Percentiles rank a stretch among this genome's conserved stretches.
phyloP scores from a whole-genome alignment of 257 asterid species.

The Orobanche coerulescens region DNA sequence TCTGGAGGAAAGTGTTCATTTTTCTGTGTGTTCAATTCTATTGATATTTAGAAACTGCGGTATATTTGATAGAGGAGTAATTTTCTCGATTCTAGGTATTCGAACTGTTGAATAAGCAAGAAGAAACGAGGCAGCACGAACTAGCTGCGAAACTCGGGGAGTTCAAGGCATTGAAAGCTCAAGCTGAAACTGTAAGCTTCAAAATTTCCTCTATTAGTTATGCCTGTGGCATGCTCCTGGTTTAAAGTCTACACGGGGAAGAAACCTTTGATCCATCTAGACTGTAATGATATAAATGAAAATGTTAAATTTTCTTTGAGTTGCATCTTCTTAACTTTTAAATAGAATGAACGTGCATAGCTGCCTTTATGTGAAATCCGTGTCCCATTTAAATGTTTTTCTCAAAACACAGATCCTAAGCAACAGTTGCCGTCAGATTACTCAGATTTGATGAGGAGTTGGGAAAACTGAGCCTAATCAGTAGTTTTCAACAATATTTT shows the following conservation, averaged over 20 bases:
- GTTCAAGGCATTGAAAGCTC: conserved; percentile 78
- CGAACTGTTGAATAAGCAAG: conserved; percentile 69
- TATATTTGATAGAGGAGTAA: background rate
- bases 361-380: conserved; percentile 1
- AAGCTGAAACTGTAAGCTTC: conserved; percentile 72
- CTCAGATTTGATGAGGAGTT: background rate
- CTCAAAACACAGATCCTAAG: background rate
- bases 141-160: conserved; percentile 53
- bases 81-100: conserved; percentile 46
- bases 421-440: background rate
- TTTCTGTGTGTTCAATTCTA: background rate
- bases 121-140: conserved; percentile 78
- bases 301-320: background rate
- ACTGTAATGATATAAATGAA: background rate
- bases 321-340: background rate
- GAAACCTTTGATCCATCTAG: background rate
- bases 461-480: background rate
- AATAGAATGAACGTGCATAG: background rate
- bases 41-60: background rate
- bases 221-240: background rate
- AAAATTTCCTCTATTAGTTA: background rate
- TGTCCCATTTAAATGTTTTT: background rate
- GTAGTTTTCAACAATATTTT: background rate
- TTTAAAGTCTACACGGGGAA: background rate
- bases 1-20: background rate